These are phyloP conservation scores for Poterioochromonas sp. DNA, from an alignment of 352 stramenopile species.

Conservation along the genomic window DNA sequence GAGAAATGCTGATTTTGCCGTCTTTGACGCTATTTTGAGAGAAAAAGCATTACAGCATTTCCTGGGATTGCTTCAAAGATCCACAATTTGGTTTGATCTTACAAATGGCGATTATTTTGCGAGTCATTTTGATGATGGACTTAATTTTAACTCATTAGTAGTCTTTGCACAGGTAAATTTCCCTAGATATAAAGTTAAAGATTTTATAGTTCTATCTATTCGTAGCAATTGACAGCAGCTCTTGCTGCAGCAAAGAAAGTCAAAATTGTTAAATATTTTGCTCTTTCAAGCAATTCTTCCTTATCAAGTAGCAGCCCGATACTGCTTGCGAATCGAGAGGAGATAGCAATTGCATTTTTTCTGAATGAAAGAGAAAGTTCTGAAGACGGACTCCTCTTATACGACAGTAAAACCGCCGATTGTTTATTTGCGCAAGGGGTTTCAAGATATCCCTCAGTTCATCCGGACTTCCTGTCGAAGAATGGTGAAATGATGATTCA, in stretches of 20 bases:
- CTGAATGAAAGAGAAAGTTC: too few species aligned
- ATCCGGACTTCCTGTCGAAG: not conserved
- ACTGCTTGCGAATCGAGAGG: too few species aligned
- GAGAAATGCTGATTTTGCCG: not conserved
- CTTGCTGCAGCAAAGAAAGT: too few species aligned
- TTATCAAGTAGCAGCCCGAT: too few species aligned
- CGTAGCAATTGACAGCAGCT: too few species aligned
- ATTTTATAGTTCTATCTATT: too few species aligned
- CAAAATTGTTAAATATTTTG: too few species aligned
- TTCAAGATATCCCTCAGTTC: not conserved
- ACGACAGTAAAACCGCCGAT: not conserved
- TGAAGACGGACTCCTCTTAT: not conserved
- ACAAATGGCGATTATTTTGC: constrained; percentile 1
- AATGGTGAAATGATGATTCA: too few species aligned
- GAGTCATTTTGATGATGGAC: not conserved
- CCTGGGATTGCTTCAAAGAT: not conserved
- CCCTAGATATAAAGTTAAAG: too few species aligned
- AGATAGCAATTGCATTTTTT: too few species aligned
- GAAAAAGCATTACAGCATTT: not conserved
- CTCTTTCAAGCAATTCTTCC: too few species aligned
- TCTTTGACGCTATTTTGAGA: not conserved
- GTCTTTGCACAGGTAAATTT: not conserved
- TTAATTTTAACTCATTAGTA: not conserved
- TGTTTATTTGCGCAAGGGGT: not conserved
- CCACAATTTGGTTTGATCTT: constrained; percentile 14